Conservation (phyloP, 768 basidiomycete genomes). For the Suillus subluteus region DNA sequence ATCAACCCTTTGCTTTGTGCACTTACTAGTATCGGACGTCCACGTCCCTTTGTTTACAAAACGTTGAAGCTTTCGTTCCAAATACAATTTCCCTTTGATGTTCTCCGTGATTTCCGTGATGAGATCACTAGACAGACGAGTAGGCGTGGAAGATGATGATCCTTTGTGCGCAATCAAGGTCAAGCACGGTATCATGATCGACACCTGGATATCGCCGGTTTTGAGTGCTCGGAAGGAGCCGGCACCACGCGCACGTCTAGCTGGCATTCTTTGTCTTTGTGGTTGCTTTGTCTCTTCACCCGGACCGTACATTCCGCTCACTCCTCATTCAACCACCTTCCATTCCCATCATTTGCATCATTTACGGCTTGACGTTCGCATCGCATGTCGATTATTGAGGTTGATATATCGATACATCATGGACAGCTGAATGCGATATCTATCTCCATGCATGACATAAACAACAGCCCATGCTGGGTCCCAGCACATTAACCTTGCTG, state of each 20-base stretch:
- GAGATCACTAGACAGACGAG: neutral
- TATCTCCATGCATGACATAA: neutral
- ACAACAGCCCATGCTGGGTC: slow-evolving; percentile 13
- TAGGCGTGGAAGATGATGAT: neutral
- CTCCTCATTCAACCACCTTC: too few species aligned
- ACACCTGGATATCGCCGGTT: neutral
- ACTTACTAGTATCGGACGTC: neutral
- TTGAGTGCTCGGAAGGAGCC: neutral
- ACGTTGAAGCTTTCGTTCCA: neutral
- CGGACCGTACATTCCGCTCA: neutral
- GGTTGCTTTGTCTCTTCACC: neutral
- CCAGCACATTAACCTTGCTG: neutral
- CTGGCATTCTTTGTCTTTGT: neutral
- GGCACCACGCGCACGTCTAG: neutral
- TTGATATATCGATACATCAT: neutral
- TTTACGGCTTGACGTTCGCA: too few species aligned
- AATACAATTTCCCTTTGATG: neutral
- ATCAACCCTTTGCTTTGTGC: neutral
- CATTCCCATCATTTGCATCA: neutral
- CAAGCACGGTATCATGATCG: neutral
- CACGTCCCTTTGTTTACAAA: neutral
- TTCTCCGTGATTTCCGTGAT: neutral
- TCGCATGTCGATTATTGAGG: too few species aligned
- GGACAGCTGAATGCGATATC: neutral
- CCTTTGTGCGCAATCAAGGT: neutral